These are phyloP conservation scores for Bipolaris bicolor DNA, from an alignment of 2,329 filamentous ascomycete species.

Conservation along the genomic window DNA sequence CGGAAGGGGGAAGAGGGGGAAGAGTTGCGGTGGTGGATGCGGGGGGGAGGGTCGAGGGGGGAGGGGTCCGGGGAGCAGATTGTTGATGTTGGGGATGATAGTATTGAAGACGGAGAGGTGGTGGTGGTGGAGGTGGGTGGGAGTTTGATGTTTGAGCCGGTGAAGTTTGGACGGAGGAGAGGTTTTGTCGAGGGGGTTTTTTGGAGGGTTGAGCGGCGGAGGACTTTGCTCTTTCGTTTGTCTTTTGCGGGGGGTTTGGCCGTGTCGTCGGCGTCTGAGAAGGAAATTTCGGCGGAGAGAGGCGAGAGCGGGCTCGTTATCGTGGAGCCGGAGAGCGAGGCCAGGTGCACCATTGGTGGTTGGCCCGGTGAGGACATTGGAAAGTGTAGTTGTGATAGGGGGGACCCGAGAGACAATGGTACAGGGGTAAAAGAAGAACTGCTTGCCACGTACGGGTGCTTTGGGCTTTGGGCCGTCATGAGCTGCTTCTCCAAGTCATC, in stretches of 20 bases:
- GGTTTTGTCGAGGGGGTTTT: conserved; percentile 21
- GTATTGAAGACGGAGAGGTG: neutral
- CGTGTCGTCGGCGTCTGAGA: neutral
- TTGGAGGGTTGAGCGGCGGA: conserved; percentile 10
- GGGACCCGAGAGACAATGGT: conserved; percentile 24
- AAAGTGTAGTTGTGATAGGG: conserved; percentile 28
- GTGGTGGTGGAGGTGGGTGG: neutral
- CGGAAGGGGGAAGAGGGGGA: neutral
- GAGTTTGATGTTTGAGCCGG: neutral
- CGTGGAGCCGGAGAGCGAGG: conserved; percentile 1
- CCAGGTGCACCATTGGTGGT: conserved; percentile 11
- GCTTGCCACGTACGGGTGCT: conserved; percentile 49
- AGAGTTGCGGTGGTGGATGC: neutral
- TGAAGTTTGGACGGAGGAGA: conserved; percentile 10
- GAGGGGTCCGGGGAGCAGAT: neutral
- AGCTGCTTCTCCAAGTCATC: conserved; percentile 55
- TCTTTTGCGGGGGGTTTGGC: neutral
- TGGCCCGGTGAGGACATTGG: conserved; percentile 17
- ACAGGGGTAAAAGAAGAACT: conserved; percentile 22
- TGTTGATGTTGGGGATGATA: neutral
- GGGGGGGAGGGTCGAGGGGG: neutral
- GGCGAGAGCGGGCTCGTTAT: neutral
- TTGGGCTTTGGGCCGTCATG: conserved; percentile 29
- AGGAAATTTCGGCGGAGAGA: neutral
- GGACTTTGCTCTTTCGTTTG: neutral